phyloP scores from a whole-genome alignment of 2,329 filamentous ascomycete species.

The Fusarium compactum region DNA sequence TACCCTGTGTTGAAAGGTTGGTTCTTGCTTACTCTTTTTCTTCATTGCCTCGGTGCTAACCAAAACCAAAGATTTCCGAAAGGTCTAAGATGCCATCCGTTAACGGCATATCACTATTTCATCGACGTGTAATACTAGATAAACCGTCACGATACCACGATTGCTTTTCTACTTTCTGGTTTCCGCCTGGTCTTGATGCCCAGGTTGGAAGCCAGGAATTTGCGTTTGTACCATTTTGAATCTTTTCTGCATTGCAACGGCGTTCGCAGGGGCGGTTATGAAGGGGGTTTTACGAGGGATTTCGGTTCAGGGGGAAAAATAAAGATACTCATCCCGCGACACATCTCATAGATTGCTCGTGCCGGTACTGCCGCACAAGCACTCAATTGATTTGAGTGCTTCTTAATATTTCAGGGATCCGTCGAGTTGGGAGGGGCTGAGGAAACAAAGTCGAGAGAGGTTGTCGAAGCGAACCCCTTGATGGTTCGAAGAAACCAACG shows the following conservation, averaged over 20 bases:
- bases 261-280: slow-evolving; percentile 60
- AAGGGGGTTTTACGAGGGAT: slow-evolving; percentile 49
- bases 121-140: slow-evolving; percentile 58
- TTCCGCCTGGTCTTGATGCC: slow-evolving; percentile 44
- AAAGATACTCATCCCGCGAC: slow-evolving; percentile 56
- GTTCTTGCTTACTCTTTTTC: slow-evolving; percentile 46
- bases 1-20: slow-evolving; percentile 92
- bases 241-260: slow-evolving; percentile 68
- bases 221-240: slow-evolving; percentile 55
- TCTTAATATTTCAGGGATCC: slow-evolving; percentile 51
- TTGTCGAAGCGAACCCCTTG: slow-evolving; percentile 13
- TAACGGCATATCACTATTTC: slow-evolving; percentile 18
- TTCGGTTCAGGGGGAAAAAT: slow-evolving; percentile 51
- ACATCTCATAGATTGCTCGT: slow-evolving; percentile 56
- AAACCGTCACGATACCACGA: slow-evolving; percentile 62
- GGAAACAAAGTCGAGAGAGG: slow-evolving; percentile 25
- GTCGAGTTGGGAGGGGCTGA: slow-evolving; percentile 37
- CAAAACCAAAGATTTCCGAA: slow-evolving; percentile 64
- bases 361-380: slow-evolving; percentile 44
- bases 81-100: slow-evolving; percentile 58
- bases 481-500: slow-evolving; percentile 24
- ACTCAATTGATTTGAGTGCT: slow-evolving; percentile 43
- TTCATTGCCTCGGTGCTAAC: neutral
- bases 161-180: slow-evolving; percentile 48
- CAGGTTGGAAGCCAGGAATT: slow-evolving; percentile 10